phyloP scores from a whole-genome alignment of 2,329 filamentous ascomycete species.

The Apiospora phragmitis region DNA sequence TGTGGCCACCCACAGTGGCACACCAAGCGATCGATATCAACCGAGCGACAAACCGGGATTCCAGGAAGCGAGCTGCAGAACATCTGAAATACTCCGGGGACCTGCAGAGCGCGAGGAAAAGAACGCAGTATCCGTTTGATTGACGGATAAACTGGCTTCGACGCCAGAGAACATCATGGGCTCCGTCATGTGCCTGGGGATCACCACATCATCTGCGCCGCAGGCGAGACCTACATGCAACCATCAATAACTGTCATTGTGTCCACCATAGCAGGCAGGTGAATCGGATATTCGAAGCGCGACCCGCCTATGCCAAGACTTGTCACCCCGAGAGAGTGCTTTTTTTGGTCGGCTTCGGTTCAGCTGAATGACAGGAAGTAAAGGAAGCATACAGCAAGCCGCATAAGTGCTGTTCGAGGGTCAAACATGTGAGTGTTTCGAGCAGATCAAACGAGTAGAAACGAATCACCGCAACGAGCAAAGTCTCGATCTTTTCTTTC shows the following conservation, averaged over 20 bases:
- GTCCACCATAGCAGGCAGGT: not conserved
- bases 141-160: constrained; percentile 2
- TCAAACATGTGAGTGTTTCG: not conserved
- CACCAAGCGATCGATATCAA: constrained; percentile 4
- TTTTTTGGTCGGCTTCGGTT: not conserved
- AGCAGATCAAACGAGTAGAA: not conserved
- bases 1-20: constrained; percentile 1
- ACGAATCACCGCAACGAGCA: not conserved
- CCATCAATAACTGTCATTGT: not conserved
- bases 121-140: not conserved
- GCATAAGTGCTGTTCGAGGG: not conserved
- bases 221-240: not conserved
- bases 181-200: not conserved
- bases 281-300: constrained; percentile 1
- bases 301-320: not conserved
- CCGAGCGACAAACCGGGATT: not conserved
- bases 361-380: not conserved
- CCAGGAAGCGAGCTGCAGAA: constrained; percentile 5
- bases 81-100: constrained; percentile 1
- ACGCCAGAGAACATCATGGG: not conserved
- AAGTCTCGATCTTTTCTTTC: not conserved
- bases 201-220: not conserved
- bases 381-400: not conserved
- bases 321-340: not conserved
- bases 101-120: not conserved